Evolutionary conservation across 768 basidiomycete genomes (phyloP).

Genomic region (Boletus rex-veris): DNA sequence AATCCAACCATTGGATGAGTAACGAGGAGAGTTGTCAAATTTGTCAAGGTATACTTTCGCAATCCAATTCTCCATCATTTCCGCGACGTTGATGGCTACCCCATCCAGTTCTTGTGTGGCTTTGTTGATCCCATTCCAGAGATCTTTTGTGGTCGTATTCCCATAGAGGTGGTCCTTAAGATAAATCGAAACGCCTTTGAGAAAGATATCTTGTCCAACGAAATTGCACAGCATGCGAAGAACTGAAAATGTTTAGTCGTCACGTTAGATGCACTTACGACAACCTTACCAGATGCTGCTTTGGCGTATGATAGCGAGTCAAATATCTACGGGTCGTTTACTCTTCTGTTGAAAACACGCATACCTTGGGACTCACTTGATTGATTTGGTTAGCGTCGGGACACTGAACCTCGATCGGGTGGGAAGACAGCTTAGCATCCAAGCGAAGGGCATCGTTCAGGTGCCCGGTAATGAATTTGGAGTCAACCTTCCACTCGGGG

Average conservation of each 20-base stretch:
- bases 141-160: slow-evolving; percentile 80
- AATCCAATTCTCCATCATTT: slow-evolving; percentile 91
- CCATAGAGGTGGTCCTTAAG: slow-evolving; percentile 84
- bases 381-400: slow-evolving; percentile 84
- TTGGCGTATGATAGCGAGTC: slow-evolving; percentile 86
- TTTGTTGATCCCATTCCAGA: slow-evolving; percentile 82
- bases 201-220: slow-evolving; percentile 85
- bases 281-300: slow-evolving; percentile 61
- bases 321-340: slow-evolving; percentile 60
- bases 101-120: slow-evolving; percentile 49
- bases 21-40: not conserved
- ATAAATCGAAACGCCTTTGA: slow-evolving; percentile 87
- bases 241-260: slow-evolving; percentile 40
- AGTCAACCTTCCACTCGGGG: slow-evolving; percentile 84
- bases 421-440: slow-evolving; percentile 83
- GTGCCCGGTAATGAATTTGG: slow-evolving; percentile 76
- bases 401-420: slow-evolving; percentile 90
- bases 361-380: slow-evolving; percentile 41
- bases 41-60: slow-evolving; percentile 49
- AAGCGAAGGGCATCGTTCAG: slow-evolving; percentile 73
- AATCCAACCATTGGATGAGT: not conserved
- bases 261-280: not conserved
- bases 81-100: slow-evolving; percentile 56
- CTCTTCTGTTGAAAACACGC: not conserved
- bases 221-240: slow-evolving; percentile 89